Evolutionary conservation across 371 early-diverging fungal genomes (phyloP).

Genomic region (Rhizopus microsporus): DNA sequence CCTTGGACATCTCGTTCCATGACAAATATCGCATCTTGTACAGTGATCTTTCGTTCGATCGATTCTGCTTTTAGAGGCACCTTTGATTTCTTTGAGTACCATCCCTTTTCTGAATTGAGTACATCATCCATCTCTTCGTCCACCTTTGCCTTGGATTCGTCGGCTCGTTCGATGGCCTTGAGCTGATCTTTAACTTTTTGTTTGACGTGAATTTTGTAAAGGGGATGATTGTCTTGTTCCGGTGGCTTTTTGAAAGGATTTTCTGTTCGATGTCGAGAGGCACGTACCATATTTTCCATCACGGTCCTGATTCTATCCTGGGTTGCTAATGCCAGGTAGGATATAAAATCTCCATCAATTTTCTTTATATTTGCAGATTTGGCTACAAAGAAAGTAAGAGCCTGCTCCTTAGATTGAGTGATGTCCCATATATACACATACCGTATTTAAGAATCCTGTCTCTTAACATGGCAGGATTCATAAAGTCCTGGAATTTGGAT

Average conservation of each 20-base stretch:
- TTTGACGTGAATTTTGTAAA: conserved; percentile 66
- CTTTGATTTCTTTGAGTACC: conserved; percentile 21
- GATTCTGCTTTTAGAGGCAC: conserved; percentile 8
- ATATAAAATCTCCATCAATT: conserved; percentile 67
- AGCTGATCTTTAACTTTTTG: conserved; percentile 73
- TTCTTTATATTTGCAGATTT: conserved; percentile 38
- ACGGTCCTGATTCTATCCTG: conserved; percentile 68
- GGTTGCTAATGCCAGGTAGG: conserved; percentile 72
- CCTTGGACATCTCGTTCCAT: conserved; percentile 71
- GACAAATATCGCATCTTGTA: conserved; percentile 73
- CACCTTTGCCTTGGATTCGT: conserved; percentile 53
- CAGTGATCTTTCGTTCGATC: conserved; percentile 56
- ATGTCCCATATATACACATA: conserved; percentile 13
- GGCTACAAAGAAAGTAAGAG: conserved; percentile 23
- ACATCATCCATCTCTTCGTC: conserved; percentile 35
- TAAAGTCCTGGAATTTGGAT: conserved; percentile 58
- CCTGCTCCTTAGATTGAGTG: background rate
- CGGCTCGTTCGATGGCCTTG: conserved; percentile 68
- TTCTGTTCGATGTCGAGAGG: conserved; percentile 72
- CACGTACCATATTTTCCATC: conserved; percentile 68
- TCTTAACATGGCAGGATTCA: conserved; percentile 49
- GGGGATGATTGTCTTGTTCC: conserved; percentile 51
- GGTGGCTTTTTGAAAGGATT: conserved; percentile 67
- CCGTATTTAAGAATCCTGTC: conserved; percentile 47
- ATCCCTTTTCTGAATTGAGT: conserved; percentile 6